These are phyloP conservation scores for Baudoinia panamericana DNA, from an alignment of 495 filamentous ascomycete species.

Conservation along the genomic window DNA sequence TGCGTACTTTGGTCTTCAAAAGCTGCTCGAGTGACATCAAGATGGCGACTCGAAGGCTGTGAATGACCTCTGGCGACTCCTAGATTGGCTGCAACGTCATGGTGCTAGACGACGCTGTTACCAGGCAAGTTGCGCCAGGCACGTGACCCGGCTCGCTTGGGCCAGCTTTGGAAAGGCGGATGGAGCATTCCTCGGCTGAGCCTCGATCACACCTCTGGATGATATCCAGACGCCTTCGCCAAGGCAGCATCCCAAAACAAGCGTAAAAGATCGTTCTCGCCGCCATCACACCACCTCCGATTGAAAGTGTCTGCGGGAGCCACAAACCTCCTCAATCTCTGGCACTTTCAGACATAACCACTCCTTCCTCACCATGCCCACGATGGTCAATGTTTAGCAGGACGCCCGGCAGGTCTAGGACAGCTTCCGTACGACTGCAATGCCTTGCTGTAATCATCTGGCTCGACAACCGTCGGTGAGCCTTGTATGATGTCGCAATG, in stretches of 20 bases:
- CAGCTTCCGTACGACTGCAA: not conserved
- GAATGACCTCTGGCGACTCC: not conserved
- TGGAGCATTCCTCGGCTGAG: not conserved
- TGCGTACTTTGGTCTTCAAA: too few relatives aligned
- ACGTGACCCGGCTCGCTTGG: too few relatives aligned
- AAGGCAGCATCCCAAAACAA: not conserved
- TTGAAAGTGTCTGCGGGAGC: conserved; percentile 3
- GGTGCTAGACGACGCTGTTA: not conserved
- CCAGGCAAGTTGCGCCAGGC: too few relatives aligned
- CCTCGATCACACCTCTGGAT: not conserved
- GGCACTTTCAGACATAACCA: not conserved
- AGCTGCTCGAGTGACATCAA: not conserved
- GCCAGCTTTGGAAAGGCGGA: too few relatives aligned
- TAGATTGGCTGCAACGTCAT: not conserved
- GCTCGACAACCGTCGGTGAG: not conserved
- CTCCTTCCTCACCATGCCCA: not conserved
- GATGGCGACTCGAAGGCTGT: not conserved
- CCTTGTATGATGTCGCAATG: too few relatives aligned
- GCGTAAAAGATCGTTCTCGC: not conserved
- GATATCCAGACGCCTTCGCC: not conserved
- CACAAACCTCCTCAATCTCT: not conserved
- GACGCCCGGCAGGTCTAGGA: not conserved
- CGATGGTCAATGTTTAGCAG: not conserved
- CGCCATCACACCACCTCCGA: not conserved
- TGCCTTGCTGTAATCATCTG: too few relatives aligned